Evolutionary conservation across 805 yeast species (phyloP).

Genomic region (Candida awuae): DNA sequence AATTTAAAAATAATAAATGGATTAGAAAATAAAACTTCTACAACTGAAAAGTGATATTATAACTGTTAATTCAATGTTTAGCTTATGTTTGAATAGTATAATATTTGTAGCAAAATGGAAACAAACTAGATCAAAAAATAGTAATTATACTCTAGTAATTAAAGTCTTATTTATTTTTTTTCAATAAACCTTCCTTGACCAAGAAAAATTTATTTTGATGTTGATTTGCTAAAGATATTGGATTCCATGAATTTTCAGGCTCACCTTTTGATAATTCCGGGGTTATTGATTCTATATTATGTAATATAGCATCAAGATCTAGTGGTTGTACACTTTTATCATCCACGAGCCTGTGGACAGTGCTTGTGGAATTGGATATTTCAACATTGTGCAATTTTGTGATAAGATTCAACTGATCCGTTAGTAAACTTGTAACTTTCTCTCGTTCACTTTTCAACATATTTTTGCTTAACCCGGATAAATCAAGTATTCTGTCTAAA

Average conservation of each 20-base stretch:
- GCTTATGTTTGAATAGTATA: too few relatives aligned
- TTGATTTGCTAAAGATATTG: conserved; percentile 28
- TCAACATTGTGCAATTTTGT: conserved; percentile 35
- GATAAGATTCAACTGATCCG: conserved; percentile 44
- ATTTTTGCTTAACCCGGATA: conserved; percentile 41
- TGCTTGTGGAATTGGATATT: conserved; percentile 9
- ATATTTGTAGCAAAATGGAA: too few relatives aligned
- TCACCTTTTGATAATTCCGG: conserved; percentile 35
- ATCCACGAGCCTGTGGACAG: conserved; percentile 23
- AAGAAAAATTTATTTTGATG: conserved; percentile 34
- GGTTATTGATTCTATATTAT: conserved; percentile 16
- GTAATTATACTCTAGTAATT: not conserved
- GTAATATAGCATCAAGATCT: conserved; percentile 26
- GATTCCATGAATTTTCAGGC: conserved; percentile 34
- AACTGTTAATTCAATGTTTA: too few relatives aligned
- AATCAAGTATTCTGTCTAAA: conserved; percentile 31
- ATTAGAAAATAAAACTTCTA: too few relatives aligned
- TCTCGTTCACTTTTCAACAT: conserved; percentile 24
- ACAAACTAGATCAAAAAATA: too few relatives aligned
- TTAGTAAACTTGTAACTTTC: conserved; percentile 29
- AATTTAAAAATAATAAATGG: too few relatives aligned
- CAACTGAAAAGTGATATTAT: too few relatives aligned
- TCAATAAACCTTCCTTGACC: conserved; percentile 40
- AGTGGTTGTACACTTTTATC: conserved; percentile 20
- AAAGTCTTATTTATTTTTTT: conserved; percentile 23